phyloP scores from a whole-genome alignment of 2,329 filamentous ascomycete species.

The Colletotrichum phormii region DNA sequence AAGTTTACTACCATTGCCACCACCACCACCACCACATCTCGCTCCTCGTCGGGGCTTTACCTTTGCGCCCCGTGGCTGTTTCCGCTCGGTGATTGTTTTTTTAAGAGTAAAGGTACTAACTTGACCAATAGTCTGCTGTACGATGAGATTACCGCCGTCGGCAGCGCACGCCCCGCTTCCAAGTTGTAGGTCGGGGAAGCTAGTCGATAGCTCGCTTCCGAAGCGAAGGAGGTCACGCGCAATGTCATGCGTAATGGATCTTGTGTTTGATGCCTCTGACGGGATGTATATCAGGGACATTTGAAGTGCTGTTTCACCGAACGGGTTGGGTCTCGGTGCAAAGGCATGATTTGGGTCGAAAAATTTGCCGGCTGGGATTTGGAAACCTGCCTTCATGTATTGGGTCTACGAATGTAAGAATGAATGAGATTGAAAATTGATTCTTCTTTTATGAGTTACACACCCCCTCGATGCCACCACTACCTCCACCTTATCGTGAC shows the following conservation, averaged over 20 bases:
- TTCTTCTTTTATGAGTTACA: background rate
- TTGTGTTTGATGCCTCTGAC: background rate
- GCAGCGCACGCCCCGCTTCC: conserved; percentile 69
- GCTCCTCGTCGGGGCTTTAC: background rate
- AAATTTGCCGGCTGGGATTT: background rate
- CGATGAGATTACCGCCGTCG: conserved; percentile 85
- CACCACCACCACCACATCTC: background rate
- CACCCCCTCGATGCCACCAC: background rate
- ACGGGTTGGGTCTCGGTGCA: conserved; percentile 1
- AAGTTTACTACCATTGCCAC: conserved; percentile 51
- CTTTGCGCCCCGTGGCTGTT: conserved; percentile 25
- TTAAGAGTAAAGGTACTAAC: background rate
- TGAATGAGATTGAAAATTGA: background rate
- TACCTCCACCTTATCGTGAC: background rate
- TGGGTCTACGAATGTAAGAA: background rate
- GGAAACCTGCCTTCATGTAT: background rate
- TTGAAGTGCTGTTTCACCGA: conserved; percentile 2
- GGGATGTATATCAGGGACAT: background rate
- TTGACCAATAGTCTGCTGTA: conserved; percentile 75
- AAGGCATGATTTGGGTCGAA: background rate
- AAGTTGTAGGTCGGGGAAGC: conserved; percentile 63
- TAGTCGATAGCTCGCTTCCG: background rate
- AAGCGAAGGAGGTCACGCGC: background rate
- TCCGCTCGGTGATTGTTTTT: background rate
- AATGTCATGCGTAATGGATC: background rate